Evolutionary conservation across 2,329 filamentous ascomycete genomes (phyloP).

Genomic region (Penicillium sp.): DNA sequence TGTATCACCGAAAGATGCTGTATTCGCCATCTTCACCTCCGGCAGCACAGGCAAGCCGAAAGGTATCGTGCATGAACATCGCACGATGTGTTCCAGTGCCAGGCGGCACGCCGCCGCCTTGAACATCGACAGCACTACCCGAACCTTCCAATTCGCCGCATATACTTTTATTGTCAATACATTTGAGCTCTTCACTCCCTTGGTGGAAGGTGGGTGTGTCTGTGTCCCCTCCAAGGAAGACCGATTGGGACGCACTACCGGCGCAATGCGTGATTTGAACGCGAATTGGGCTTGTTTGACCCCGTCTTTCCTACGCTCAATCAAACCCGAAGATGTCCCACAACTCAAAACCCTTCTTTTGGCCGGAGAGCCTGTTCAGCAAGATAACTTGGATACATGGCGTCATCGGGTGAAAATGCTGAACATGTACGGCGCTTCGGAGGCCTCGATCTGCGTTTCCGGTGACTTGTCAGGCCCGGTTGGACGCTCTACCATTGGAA

Average conservation of each 20-base stretch:
- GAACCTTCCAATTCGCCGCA: slow-evolving; percentile 57
- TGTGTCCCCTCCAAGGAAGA: slow-evolving; percentile 53
- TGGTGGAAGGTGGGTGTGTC: slow-evolving; percentile 55
- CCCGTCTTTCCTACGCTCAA: neutral
- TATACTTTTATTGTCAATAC: slow-evolving; percentile 53
- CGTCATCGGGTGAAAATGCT: slow-evolving; percentile 4
- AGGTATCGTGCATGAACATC: neutral
- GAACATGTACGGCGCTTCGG: slow-evolving; percentile 9
- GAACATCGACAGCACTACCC: slow-evolving; percentile 36
- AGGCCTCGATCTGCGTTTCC: slow-evolving; percentile 8
- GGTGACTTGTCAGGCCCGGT: slow-evolving; percentile 6
- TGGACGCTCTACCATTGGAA: slow-evolving; percentile 8
- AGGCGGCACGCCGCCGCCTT: neutral
- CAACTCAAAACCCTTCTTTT: neutral
- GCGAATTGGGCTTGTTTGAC: slow-evolving; percentile 1
- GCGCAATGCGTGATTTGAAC: slow-evolving; percentile 37
- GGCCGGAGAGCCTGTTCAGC: neutral
- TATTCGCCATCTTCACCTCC: slow-evolving; percentile 5
- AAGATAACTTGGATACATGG: slow-evolving; percentile 1
- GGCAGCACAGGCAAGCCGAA: neutral
- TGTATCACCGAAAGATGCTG: slow-evolving; percentile 25
- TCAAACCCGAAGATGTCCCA: neutral
- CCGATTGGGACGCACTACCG: slow-evolving; percentile 46
- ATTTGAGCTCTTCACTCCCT: slow-evolving; percentile 52
- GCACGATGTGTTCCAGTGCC: neutral